A percentile compares a stretch with the other conserved stretches of the same genome.
phyloP scores from a whole-genome alignment of 2,329 filamentous ascomycete genomes.

The Trichoderma endophyticum region DNA sequence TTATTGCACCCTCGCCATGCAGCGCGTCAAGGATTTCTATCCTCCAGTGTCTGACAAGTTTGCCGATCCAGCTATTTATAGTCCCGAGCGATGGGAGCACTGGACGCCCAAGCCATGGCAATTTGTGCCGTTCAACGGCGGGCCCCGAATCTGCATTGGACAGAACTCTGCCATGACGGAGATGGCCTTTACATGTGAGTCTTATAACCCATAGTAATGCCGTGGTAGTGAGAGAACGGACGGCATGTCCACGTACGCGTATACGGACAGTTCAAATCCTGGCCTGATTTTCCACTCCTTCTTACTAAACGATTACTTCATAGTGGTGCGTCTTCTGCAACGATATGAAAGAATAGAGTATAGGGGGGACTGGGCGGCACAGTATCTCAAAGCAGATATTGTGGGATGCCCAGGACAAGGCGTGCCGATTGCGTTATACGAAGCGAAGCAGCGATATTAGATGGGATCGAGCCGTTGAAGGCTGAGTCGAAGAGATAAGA shows the following conservation, averaged over 20 bases:
- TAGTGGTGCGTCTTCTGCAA: constrained; percentile 54
- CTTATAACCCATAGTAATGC: too few relatives aligned
- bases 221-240: neutral
- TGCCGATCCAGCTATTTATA: constrained; percentile 50
- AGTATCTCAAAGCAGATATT: constrained; percentile 43
- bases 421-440: constrained; percentile 40
- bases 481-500: neutral
- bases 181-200: constrained; percentile 42
- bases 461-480: neutral
- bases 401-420: constrained; percentile 43
- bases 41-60: constrained; percentile 47
- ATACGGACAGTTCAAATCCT: neutral
- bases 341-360: constrained; percentile 55
- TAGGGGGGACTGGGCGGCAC: constrained; percentile 43
- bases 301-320: neutral
- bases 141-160: constrained; percentile 70
- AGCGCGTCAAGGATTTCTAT: constrained; percentile 64
- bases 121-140: constrained; percentile 74
- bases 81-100: constrained; percentile 63
- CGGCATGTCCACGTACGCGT: neutral
- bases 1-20: constrained; percentile 70
- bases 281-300: neutral
- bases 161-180: constrained; percentile 81
- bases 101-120: constrained; percentile 66
- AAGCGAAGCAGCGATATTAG: constrained; percentile 21